These are phyloP conservation scores for Lepiota brunneoincarnata DNA, from an alignment of 768 basidiomycete species.

Conservation along the genomic window DNA sequence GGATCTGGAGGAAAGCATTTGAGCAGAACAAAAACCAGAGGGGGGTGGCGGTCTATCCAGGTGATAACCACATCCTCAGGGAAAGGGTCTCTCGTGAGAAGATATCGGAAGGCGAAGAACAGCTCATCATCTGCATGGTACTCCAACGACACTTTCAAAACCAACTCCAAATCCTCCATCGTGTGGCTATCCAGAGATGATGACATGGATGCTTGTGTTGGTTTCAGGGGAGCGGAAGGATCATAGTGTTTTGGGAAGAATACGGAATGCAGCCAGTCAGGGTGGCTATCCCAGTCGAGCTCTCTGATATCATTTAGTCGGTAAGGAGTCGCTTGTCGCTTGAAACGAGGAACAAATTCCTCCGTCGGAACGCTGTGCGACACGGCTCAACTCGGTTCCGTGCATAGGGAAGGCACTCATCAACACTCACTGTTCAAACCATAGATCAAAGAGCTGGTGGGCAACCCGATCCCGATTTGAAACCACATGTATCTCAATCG, in stretches of 20 bases:
- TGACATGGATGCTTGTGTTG: conserved; percentile 25
- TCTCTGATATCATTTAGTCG: conserved; percentile 36
- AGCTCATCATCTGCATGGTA: conserved; percentile 55
- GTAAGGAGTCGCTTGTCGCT: conserved; percentile 39
- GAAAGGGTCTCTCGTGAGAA: conserved; percentile 30
- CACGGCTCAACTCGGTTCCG: neutral
- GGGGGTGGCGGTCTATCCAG: conserved; percentile 51
- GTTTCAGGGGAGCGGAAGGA: conserved; percentile 14
- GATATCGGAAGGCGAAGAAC: conserved; percentile 46
- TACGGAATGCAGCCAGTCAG: conserved; percentile 21
- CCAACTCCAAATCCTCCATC: conserved; percentile 27
- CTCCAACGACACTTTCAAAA: conserved; percentile 39
- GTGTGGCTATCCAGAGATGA: conserved; percentile 21
- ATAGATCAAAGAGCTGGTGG: conserved; percentile 65
- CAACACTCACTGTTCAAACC: conserved; percentile 59
- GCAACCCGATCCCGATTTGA: conserved; percentile 66
- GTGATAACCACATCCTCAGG: conserved; percentile 23
- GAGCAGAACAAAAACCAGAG: conserved; percentile 52
- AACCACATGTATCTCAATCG: conserved; percentile 65
- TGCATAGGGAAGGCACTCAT: neutral
- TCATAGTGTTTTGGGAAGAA: conserved; percentile 6
- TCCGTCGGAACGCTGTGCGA: conserved; percentile 43
- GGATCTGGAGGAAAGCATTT: conserved; percentile 46
- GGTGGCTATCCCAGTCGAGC: conserved; percentile 32
- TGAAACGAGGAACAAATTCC: conserved; percentile 44